Base-by-base conservation (phyloP, 1,284 basidiomycete species). In the Neonothopanus nambi region DNA sequence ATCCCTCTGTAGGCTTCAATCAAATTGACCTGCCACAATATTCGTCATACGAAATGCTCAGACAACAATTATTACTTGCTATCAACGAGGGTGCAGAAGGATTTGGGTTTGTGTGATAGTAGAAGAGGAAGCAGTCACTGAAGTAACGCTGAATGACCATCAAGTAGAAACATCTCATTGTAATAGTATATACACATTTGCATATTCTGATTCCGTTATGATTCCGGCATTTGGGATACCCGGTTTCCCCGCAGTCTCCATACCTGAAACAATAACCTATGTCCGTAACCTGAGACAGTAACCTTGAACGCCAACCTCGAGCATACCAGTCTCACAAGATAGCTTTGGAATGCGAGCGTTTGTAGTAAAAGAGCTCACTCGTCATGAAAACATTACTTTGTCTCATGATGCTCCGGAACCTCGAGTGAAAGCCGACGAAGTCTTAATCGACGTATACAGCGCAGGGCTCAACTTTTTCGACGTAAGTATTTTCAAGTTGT, bases 41-140 rank as follows among this genome's bases (percentile, higher is more conserved):
- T 67, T 88, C 91, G 8, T 93, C 91, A 24, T 98, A 98, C 65
- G 95, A 98, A 67, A 94, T 93, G 80, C 78, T 98, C 55, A 84
- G 95, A 40, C 89, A 92, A 59, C 90, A 93, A 66, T 70, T 98
- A 33, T 71, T 95, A 50, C 78, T 95, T 59, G 93, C 95, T 21
- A 95, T 98, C 65, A 93, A 90, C 63, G 95, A 98, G 71, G 95
- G 94, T 50, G 91, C 91, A 39, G 93, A 94, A 72, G 89, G 89
- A 48, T 95, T 96, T 69, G 93, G 91, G 48, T 95, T 92, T 69
- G 86, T 85, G 67, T 87, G 66, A 69, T 41, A n/a, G n/a, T n/a
- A 24, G 24, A 12, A 33, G 38, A 33, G 15, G 42, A 18, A 15
- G 20, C 41, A 23, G 23, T 23, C 41, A 42, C 23, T 21, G 40